Conservation (phyloP, 1,139 yeast species). For the Eremothecium gossypii region DNA sequence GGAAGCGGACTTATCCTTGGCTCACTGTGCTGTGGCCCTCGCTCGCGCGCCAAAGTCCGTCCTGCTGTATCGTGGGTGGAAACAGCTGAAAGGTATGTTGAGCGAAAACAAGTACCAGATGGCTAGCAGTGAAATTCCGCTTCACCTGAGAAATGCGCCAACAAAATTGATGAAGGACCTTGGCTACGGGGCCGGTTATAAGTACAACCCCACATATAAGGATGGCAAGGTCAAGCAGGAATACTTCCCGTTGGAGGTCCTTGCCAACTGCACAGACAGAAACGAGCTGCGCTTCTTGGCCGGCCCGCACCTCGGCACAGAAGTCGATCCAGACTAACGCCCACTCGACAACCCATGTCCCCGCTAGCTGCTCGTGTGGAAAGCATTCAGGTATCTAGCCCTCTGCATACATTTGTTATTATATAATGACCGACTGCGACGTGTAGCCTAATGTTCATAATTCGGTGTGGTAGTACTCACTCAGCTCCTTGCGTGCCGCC, state of each 20-base stretch:
- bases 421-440: too few species aligned
- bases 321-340: constrained; percentile 31
- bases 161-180: constrained; percentile 79
- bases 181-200: constrained; percentile 77
- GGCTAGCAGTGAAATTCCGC: constrained; percentile 56
- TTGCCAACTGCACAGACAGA: constrained; percentile 24
- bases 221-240: constrained; percentile 68
- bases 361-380: background rate
- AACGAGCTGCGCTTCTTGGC: constrained; percentile 29
- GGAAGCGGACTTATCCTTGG: constrained; percentile 82
- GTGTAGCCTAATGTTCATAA: constrained; percentile 23
- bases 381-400: too few species aligned
- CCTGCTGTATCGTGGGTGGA: constrained; percentile 71
- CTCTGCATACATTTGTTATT: too few species aligned
- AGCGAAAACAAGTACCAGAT: constrained; percentile 50
- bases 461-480: constrained; percentile 48
- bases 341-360: constrained; percentile 4
- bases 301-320: constrained; percentile 37
- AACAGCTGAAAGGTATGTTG: constrained; percentile 50
- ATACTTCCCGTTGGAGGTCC: constrained; percentile 50
- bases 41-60: constrained; percentile 84
- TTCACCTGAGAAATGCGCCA: constrained; percentile 90
- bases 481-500: constrained; percentile 47
- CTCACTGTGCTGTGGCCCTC: constrained; percentile 83
- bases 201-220: constrained; percentile 72